Percentiles rank a stretch among this genome's conserved stretches.
Conservation (phyloP, 331 rosid genomes). For the Quercus lobata region DNA sequence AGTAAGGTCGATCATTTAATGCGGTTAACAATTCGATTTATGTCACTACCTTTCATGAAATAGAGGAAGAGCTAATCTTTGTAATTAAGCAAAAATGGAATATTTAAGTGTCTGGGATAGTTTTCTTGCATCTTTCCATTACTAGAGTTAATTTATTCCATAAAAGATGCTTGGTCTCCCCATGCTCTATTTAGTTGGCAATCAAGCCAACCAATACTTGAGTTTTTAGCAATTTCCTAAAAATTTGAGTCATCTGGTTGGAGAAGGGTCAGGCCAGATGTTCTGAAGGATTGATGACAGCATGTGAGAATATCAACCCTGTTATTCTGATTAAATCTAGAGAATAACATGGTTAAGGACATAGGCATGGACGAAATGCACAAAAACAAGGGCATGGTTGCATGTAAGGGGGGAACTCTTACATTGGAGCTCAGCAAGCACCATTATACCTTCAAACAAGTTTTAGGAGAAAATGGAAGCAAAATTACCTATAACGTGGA, state of each 20-base stretch:
- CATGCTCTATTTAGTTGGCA: background rate
- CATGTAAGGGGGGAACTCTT: background rate
- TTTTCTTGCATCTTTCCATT: background rate
- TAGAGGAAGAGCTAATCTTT: too few species aligned
- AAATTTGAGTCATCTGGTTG: background rate
- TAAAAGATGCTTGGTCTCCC: background rate
- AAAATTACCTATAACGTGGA: slow-evolving; percentile 54
- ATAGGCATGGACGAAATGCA: background rate
- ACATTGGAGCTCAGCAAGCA: background rate
- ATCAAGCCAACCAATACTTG: background rate
- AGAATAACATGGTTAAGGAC: background rate
- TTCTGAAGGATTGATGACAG: background rate
- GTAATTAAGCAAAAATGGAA: too few species aligned
- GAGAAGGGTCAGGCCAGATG: background rate
- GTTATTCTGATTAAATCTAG: background rate
- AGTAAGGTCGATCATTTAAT: too few species aligned
- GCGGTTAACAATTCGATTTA: too few species aligned
- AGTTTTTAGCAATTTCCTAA: background rate
- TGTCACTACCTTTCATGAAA: too few species aligned
- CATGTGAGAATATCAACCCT: background rate
- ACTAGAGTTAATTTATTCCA: background rate
- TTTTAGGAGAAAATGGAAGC: background rate
- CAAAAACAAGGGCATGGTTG: background rate
- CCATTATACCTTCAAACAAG: background rate
- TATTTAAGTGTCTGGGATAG: too few species aligned